phyloP scores from a whole-genome alignment of 179 eudicot species.

The Silene coronaria region DNA sequence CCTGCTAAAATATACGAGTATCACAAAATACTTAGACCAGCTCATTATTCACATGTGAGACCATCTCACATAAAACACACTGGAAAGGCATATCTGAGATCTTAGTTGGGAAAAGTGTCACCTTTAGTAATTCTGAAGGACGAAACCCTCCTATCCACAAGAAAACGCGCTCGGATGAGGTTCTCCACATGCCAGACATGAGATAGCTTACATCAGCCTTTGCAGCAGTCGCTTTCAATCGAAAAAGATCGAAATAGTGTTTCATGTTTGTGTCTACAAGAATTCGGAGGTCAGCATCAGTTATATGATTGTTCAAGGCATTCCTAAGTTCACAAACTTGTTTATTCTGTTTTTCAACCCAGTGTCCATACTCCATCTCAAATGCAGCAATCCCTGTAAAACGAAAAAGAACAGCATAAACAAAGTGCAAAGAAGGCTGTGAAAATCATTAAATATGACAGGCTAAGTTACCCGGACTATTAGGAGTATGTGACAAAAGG shows the following conservation, averaged over 20 bases:
- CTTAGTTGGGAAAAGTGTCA: conserved; percentile 19
- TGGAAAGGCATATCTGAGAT: background rate
- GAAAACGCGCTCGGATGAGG: conserved; percentile 83
- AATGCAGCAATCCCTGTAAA: conserved; percentile 66
- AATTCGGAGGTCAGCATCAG: conserved; percentile 51
- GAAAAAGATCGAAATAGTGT: conserved; percentile 73
- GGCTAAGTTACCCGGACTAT: background rate
- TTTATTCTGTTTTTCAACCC: conserved; percentile 78
- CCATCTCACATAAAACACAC: background rate
- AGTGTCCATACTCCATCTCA: conserved; percentile 72
- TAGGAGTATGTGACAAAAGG: background rate
- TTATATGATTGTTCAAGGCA: conserved; percentile 49
- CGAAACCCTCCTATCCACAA: conserved; percentile 99
- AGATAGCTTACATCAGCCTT: conserved; percentile 72
- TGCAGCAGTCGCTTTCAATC: conserved; percentile 71
- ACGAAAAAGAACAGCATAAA: background rate
- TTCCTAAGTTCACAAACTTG: conserved; percentile 55
- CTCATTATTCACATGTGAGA: background rate
- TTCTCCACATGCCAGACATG: conserved; percentile 92
- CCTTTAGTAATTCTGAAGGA: conserved; percentile 90
- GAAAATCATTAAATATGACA: background rate
- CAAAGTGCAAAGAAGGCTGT: background rate
- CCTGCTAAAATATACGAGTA: background rate
- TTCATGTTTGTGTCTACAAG: conserved; percentile 62
- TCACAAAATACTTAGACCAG: background rate